A percentile compares a stretch with the other conserved stretches of the same genome.
Conservation (phyloP, 192 early-diverging fungal genomes). For the Backusella tuberculispora region DNA sequence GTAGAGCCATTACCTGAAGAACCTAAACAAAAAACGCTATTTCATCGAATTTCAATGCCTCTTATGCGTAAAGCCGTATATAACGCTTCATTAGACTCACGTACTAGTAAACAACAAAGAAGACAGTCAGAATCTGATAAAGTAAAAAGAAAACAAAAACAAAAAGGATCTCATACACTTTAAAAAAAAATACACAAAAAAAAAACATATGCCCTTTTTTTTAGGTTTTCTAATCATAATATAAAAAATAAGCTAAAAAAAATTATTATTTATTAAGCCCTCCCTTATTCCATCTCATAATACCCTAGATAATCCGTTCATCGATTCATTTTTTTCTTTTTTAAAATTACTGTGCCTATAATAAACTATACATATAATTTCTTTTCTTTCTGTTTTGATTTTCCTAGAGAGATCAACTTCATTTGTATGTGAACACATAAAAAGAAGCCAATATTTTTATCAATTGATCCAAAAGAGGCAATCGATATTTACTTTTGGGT, state of each 20-base stretch:
- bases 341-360: not conserved
- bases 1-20: conserved; percentile 19
- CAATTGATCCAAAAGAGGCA: not conserved
- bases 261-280: not conserved
- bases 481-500: not conserved
- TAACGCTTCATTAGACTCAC: not conserved
- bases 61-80: not conserved
- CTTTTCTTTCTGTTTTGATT: not conserved
- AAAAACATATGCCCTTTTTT: not conserved
- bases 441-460: not conserved
- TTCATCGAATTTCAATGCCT: conserved; percentile 28
- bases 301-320: not conserved
- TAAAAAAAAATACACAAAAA: not conserved
- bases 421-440: not conserved
- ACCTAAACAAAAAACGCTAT: not conserved
- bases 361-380: not conserved
- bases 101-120: not conserved
- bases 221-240: not conserved
- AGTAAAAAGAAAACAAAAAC: conserved; percentile 6
- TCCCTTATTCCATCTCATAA: not conserved
- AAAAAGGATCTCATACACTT: not conserved
- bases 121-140: conserved; percentile 9
- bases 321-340: not conserved
- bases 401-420: not conserved
- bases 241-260: not conserved